Evolutionary conservation across 2,329 filamentous ascomycete genomes (phyloP).

Genomic region (Gnomoniopsis smithogilvyi): DNA sequence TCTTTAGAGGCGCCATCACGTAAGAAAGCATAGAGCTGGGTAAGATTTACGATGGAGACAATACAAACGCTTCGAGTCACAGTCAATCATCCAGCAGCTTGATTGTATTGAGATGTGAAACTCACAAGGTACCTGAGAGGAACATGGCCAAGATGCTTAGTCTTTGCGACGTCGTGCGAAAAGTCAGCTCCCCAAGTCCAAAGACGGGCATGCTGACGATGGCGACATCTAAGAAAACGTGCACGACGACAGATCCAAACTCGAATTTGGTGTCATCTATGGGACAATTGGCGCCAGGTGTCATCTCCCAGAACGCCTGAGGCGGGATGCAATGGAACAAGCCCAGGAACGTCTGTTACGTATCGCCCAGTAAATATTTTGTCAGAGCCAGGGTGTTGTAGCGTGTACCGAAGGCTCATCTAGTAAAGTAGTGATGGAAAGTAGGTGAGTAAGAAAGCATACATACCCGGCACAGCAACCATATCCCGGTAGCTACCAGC

Average conservation of each 20-base stretch:
- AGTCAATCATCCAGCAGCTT: background rate
- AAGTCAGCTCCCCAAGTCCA: background rate
- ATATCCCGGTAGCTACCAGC: background rate
- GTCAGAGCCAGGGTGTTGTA: no score
- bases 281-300: background rate
- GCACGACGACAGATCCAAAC: constrained; percentile 1
- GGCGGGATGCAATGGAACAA: constrained; percentile 1
- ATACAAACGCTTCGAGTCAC: background rate
- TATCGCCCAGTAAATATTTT: no score
- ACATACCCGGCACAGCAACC: constrained; percentile 2
- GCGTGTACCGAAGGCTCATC: no score
- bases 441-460: no score
- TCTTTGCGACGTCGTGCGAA: background rate
- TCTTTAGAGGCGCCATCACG: background rate
- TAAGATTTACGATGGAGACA: constrained; percentile 4
- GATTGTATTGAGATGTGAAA: background rate
- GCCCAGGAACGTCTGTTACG: background rate
- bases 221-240: constrained; percentile 2
- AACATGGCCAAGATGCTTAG: background rate
- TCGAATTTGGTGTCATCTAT: constrained; percentile 4
- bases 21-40: constrained; percentile 1
- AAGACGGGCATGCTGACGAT: constrained; percentile 4
- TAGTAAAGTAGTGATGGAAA: no score
- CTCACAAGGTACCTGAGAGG: background rate
- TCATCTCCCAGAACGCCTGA: constrained; percentile 6